Conservation (phyloP, 768 basidiomycete species). For the Pleurotus tuoliensis region DNA sequence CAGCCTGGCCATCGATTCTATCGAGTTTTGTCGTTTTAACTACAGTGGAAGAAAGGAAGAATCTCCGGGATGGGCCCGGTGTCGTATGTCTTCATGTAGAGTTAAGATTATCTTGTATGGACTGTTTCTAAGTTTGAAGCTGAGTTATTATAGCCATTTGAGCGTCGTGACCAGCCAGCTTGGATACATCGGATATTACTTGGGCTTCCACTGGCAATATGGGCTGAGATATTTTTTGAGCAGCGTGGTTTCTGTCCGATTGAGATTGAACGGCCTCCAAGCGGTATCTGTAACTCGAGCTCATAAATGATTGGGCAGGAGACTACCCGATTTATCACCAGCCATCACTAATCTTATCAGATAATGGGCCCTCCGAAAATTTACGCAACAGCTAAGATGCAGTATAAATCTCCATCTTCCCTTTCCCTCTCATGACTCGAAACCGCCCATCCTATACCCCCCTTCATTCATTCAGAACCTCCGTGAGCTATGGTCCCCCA, state of each 20-base stretch:
- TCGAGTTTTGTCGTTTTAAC: slow-evolving; percentile 27
- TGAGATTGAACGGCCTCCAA: background rate
- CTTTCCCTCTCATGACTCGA: slow-evolving; percentile 25
- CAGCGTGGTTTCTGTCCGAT: background rate
- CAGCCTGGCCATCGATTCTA: slow-evolving; percentile 16
- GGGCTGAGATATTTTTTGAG: background rate
- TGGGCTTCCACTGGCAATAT: slow-evolving; percentile 1
- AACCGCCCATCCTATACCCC: slow-evolving; percentile 14
- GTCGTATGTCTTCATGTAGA: background rate
- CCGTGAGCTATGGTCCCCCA: slow-evolving; percentile 33
- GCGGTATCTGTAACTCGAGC: background rate
- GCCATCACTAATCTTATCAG: slow-evolving; percentile 22
- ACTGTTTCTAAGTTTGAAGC: background rate
- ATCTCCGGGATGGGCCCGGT: background rate
- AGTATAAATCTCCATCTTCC: slow-evolving; percentile 15
- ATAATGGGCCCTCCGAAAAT: slow-evolving; percentile 8
- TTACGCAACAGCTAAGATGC: slow-evolving; percentile 1
- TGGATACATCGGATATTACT: background rate
- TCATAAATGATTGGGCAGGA: background rate
- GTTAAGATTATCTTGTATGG: slow-evolving; percentile 1
- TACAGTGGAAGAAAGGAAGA: background rate
- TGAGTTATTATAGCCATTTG: slow-evolving; percentile 3
- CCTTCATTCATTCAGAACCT: slow-evolving; percentile 10
- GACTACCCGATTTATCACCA: background rate
- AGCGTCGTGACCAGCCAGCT: background rate